Conservation (phyloP, 2,329 filamentous ascomycete genomes). For the Juglanconis oblonga region DNA sequence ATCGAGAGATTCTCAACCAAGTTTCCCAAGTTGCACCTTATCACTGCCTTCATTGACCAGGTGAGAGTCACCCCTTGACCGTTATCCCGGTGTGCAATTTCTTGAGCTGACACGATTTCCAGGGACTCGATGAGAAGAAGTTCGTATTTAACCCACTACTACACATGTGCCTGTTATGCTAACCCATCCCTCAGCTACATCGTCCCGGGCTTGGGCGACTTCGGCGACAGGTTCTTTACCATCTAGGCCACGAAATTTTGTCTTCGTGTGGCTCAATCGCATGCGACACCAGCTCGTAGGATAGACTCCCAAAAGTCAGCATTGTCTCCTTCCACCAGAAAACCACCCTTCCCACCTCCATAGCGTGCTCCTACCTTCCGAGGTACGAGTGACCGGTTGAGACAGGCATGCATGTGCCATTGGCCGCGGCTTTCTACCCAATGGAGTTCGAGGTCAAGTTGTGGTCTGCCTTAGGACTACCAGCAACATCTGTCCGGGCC, state of each 20-base stretch:
- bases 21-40: conserved; percentile 85
- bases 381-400: background rate
- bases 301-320: background rate
- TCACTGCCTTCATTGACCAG: conserved; percentile 94
- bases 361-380: background rate
- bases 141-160: conserved; percentile 43
- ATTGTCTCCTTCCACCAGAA: background rate
- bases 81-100: background rate
- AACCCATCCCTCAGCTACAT: conserved; percentile 70
- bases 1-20: conserved; percentile 84
- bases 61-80: conserved; percentile 32
- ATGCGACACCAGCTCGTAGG: background rate
- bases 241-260: conserved; percentile 49
- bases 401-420: background rate
- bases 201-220: conserved; percentile 88
- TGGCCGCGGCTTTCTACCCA: background rate
- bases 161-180: conserved; percentile 26
- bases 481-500: background rate
- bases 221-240: conserved; percentile 94
- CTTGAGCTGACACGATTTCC: conserved; percentile 23
- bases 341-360: background rate
- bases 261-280: background rate
- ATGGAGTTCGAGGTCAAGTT: too few species aligned
- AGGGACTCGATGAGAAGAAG: conserved; percentile 97
- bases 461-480: background rate